Evolutionary conservation across 2,329 filamentous ascomycete species (phyloP).

Genomic region (Clarireedia paspali): DNA sequence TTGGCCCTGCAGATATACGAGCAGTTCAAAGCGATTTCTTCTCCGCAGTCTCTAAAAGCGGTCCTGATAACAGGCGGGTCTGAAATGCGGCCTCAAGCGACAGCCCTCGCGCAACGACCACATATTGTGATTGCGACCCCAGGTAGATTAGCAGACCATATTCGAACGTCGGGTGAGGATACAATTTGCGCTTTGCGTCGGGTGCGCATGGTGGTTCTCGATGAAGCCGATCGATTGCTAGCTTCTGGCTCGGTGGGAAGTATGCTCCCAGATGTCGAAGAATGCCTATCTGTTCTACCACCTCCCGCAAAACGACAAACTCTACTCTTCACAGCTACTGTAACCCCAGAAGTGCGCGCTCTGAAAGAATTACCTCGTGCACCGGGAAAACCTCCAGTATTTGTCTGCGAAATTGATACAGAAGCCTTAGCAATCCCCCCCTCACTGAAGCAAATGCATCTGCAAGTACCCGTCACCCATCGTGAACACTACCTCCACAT

Average conservation of each 20-base stretch:
- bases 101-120: conserved; percentile 71
- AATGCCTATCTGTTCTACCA: conserved; percentile 63
- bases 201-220: conserved; percentile 80
- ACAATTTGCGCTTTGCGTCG: conserved; percentile 75
- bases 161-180: conserved; percentile 83
- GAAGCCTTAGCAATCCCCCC: conserved; percentile 68
- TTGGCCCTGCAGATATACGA: conserved; percentile 94
- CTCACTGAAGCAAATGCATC: conserved; percentile 74
- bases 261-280: conserved; percentile 11
- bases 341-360: conserved; percentile 85
- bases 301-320: conserved; percentile 77
- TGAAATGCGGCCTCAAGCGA: conserved; percentile 87
- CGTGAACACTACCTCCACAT: conserved; percentile 92
- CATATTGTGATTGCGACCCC: conserved; percentile 94
- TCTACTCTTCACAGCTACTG: conserved; percentile 89
- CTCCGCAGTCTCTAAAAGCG: conserved; percentile 79
- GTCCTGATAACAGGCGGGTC: conserved; percentile 86
- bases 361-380: conserved; percentile 69
- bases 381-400: conserved; percentile 66
- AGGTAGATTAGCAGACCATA: conserved; percentile 86
- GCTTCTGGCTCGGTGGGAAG: conserved; percentile 45
- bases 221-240: conserved; percentile 89
- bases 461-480: conserved; percentile 84
- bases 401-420: conserved; percentile 82
- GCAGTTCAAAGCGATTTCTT: conserved; percentile 88